phyloP scores from a whole-genome alignment of 116 monocot genomes.

The Papilionanthe hybrid region DNA sequence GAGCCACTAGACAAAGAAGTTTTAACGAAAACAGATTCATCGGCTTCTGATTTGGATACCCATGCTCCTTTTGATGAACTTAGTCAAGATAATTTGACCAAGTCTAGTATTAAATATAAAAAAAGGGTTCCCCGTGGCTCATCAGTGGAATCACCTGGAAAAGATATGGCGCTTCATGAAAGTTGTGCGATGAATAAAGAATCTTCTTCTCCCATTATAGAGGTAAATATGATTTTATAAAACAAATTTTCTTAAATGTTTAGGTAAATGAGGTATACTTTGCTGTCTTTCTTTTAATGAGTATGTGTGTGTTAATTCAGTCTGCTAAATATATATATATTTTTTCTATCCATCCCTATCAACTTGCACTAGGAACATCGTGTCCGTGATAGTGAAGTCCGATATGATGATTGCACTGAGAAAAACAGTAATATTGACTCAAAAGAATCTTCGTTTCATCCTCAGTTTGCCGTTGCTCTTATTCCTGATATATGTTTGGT shows the following conservation, averaged over 20 bases:
- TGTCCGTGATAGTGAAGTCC: not conserved
- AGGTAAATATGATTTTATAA: not conserved
- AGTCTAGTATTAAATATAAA: not conserved
- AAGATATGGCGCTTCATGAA: not conserved
- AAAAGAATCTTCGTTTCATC: not conserved
- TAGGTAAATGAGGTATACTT: not conserved
- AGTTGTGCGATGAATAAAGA: not conserved
- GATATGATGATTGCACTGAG: not conserved
- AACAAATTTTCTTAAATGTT: not conserved
- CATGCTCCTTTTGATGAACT: not conserved
- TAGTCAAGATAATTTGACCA: not conserved
- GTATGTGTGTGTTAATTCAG: not conserved
- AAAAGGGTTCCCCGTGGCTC: not conserved
- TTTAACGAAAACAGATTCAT: not conserved
- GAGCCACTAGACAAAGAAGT: not conserved
- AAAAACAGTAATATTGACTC: not conserved
- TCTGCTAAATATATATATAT: not conserved
- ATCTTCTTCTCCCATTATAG: not conserved
- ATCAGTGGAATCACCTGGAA: not conserved
- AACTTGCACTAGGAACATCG: not conserved
- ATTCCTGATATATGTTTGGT: constrained; percentile 32
- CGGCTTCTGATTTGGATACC: no score
- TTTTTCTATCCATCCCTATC: not conserved
- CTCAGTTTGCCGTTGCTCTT: not conserved
- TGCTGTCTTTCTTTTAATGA: not conserved